A percentile compares a stretch with the other conserved stretches of the same genome.
phyloP scores from a whole-genome alignment of 768 basidiomycete species.

The Agrocybe praecox region DNA sequence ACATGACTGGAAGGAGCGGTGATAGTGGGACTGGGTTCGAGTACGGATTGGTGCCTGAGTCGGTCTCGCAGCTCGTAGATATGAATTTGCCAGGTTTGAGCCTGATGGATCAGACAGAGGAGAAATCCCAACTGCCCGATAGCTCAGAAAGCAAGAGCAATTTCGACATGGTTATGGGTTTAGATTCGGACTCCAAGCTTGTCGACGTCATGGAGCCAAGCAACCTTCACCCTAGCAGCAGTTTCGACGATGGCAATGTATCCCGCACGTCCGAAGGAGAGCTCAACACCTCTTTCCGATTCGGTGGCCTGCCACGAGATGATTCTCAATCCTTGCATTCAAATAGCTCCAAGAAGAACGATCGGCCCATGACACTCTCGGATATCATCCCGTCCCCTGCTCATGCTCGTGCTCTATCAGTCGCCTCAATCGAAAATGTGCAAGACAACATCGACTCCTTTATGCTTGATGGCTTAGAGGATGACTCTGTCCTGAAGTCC shows the following conservation, averaged over 20 bases:
- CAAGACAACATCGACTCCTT: conserved; percentile 11
- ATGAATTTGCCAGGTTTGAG: conserved; percentile 29
- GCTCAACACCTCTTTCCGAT: conserved; percentile 74
- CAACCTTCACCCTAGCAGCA: conserved; percentile 3
- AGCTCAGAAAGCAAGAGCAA: conserved; percentile 12
- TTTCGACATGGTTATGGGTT: conserved; percentile 26
- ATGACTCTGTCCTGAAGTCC: conserved; percentile 56
- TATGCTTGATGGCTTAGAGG: conserved; percentile 44
- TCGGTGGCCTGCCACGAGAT: conserved; percentile 54
- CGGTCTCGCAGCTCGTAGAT: conserved; percentile 25
- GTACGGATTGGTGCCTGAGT: conserved; percentile 1
- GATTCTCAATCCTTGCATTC: conserved; percentile 21
- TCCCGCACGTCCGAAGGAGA: conserved; percentile 63
- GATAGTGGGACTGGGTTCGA: conserved; percentile 9
- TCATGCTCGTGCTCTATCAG: conserved; percentile 31
- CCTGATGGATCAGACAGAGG: conserved; percentile 19
- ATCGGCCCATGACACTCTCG: conserved; percentile 58
- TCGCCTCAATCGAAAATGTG: not conserved
- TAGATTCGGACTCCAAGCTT: conserved; percentile 30
- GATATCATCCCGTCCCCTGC: conserved; percentile 75
- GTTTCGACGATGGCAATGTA: conserved; percentile 1
- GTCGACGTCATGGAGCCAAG: conserved; percentile 32
- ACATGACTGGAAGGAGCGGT: conserved; percentile 4
- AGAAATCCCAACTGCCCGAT: conserved; percentile 4
- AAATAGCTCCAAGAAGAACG: conserved; percentile 13